Evolutionary conservation across 495 filamentous ascomycete species (phyloP).

Genomic region (Sordaria brevicollis): DNA sequence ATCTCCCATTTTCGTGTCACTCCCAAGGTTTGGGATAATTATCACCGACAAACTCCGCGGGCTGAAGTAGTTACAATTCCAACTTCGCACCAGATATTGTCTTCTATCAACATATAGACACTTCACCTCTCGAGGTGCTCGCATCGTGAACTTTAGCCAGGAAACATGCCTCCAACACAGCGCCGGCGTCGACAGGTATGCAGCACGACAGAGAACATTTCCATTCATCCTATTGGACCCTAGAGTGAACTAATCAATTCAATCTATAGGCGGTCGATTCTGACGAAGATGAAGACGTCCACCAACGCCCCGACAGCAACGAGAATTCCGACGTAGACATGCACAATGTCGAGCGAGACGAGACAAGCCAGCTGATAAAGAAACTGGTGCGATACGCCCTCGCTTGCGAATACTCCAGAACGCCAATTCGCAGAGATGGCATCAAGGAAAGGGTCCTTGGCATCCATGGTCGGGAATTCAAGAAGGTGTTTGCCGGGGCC

Average conservation of each 20-base stretch:
- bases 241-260: background rate
- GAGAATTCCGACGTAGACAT: constrained; percentile 31
- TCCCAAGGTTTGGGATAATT: no score
- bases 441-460: constrained; percentile 64
- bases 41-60: no score
- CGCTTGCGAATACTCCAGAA: constrained; percentile 76
- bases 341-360: constrained; percentile 25
- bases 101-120: background rate
- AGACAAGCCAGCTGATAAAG: constrained; percentile 57
- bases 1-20: background rate
- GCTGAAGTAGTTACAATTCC: no score
- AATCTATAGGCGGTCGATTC: constrained; percentile 4
- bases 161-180: constrained; percentile 4
- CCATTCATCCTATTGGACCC: background rate
- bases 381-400: constrained; percentile 85
- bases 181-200: background rate
- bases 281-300: constrained; percentile 16
- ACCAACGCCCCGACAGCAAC: constrained; percentile 1
- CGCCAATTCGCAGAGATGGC: constrained; percentile 64
- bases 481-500: constrained; percentile 54
- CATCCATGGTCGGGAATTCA: constrained; percentile 50
- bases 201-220: background rate
- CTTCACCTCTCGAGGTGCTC: background rate
- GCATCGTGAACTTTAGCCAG: background rate
- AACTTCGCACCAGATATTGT: background rate